Base-by-base conservation (phyloP, 2,329 filamentous ascomycete species). In the Davidsoniella neocaledoniae region DNA sequence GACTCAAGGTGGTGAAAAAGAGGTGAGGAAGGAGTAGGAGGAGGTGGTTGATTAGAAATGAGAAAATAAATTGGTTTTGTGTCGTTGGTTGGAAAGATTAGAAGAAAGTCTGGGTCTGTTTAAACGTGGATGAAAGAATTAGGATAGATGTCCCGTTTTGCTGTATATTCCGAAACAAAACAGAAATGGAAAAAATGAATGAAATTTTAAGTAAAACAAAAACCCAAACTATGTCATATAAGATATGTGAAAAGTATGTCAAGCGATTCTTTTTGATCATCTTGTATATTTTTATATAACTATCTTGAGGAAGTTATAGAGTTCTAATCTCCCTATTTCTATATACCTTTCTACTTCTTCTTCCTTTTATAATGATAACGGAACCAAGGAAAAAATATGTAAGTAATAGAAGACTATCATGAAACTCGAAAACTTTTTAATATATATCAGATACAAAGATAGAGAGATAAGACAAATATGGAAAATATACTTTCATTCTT, bases 111-210 rank as follows among this genome's bases (percentile, higher is more conserved):
- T 21, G 21, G 21, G 21, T 21, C 3, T 33, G 26, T 33, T 9
- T 33, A 33, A 33, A 33, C 26, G 26, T 33, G 26, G 26, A 33
- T 33, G 5, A 42, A 41, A 42, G 29, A 29, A 16, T 29, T 42
- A 42, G 25, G 40, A 48, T 43, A 49, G 40, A 43, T 19, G 14
- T 17, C 17, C 39, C 25, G 21, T 49, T 49, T 37, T 43, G 40
- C 21, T 36, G 48, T 38, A 43, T 26, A 41, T 50, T 50, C 12
- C 36, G 41, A 50, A 19, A 19, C 36, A 50, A 37, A 50, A 23
- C 26, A 33, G 26, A 33, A 33, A 33, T 8, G 26, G 26, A 33
- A 44, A 50, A 38, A 40, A 39, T 43, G 44, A 46, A 46, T 26
- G 44, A 46, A 46, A 46, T 44, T 21, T 21, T 2, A 38, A 49